Conservation (phyloP, 352 stramenopile species). For the Phytophthora brassicae region DNA sequence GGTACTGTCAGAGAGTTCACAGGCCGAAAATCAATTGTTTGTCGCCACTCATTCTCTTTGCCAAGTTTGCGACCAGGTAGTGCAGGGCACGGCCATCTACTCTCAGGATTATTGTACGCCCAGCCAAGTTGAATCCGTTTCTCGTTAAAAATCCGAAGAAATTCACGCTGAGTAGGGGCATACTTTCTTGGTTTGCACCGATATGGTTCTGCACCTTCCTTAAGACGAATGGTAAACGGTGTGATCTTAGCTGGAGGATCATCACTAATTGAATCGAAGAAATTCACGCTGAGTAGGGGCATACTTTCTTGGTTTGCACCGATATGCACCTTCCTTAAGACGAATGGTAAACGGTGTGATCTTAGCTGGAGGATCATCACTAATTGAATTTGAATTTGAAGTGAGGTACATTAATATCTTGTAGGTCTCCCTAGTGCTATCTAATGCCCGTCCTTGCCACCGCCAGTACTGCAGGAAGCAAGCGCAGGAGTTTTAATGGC, state of each 20-base stretch:
- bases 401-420: background rate
- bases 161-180: background rate
- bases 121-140: background rate
- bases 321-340: slow-evolving; percentile 1
- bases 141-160: background rate
- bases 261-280: too few species aligned
- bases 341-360: background rate
- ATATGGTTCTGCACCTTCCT: slow-evolving; percentile 2
- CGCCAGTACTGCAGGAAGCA: background rate
- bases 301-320: slow-evolving; percentile 7
- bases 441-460: background rate
- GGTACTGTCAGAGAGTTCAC: background rate
- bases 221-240: background rate
- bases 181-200: slow-evolving; percentile 5
- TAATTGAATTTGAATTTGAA: too few species aligned
- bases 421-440: background rate
- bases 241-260: background rate
- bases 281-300: background rate
- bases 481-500: background rate
- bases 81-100: background rate
- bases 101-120: background rate
- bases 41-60: background rate
- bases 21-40: slow-evolving; percentile 1
- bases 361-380: too few species aligned
- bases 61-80: slow-evolving; percentile 2